Conservation (phyloP, 2,329 filamentous ascomycete genomes). For the Colletotrichum abscissum region DNA sequence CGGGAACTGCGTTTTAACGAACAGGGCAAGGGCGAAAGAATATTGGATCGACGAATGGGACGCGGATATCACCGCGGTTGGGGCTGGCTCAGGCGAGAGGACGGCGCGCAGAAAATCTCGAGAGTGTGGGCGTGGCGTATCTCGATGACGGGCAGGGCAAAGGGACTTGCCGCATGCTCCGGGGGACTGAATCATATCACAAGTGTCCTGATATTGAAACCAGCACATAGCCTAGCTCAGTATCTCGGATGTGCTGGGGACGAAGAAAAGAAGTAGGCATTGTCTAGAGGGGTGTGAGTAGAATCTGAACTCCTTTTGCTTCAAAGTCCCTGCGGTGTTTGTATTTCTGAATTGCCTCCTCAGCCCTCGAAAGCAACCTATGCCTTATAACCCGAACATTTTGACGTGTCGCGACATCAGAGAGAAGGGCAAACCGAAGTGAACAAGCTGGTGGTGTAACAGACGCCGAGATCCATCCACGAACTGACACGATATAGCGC, state of each 20-base stretch:
- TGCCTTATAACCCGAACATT: not conserved
- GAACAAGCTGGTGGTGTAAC: not conserved
- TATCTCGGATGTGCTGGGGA: not conserved
- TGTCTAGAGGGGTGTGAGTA: constrained; percentile 11
- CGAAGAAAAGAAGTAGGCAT: not conserved
- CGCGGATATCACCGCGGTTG: not conserved
- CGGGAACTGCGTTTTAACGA: not conserved
- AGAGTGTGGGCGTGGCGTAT: constrained; percentile 1
- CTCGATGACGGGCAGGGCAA: not conserved
- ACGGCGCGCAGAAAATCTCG: not conserved
- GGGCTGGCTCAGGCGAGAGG: constrained; percentile 3
- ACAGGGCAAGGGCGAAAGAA: not conserved
- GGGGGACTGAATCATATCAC: not conserved
- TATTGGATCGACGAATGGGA: not conserved
- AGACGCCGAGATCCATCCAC: not conserved
- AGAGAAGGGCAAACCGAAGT: not conserved
- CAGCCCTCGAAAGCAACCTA: not conserved
- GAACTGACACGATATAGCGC: not conserved
- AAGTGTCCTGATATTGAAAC: not conserved
- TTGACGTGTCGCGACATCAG: not conserved
- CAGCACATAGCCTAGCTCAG: not conserved
- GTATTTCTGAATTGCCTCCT: not conserved
- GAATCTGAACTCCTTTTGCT: not conserved
- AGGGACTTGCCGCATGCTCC: not conserved
- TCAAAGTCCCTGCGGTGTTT: not conserved